Base-by-base conservation (phyloP, 2,329 filamentous ascomycete genomes). In the Fusarium anguioides region DNA sequence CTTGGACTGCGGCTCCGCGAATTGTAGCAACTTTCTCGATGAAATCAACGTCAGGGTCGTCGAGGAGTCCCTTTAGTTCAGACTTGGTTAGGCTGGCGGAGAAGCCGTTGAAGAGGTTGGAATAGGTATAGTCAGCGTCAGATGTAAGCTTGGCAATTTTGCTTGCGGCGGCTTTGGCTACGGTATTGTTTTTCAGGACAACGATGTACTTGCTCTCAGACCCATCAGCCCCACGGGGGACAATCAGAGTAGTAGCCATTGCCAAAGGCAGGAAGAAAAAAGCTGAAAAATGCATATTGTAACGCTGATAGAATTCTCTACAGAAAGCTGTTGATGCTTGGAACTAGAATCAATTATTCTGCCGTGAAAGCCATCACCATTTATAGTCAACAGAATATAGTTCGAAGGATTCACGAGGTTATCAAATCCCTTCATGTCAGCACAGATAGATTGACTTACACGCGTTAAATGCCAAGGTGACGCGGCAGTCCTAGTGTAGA, bases 331-430 rank as follows among this genome's bases (percentile, higher is more conserved):
- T 3, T 24, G 0, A 8, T 12, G 7, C 5, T 8, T 23, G 2
- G 8, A 12, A n/a, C 1, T 17, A 5, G 10, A 23, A 33, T 4
- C 6, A 3, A 12, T 12, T 24, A 2, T 17, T 21, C 15, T 7
- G 20, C 8, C 11, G 23, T 2, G 15, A 23, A 3, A 15, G 2
- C 4, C 2, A 9, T 21, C 9, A 10, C n/a, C 6, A 4, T 21
- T 5, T 29, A 14, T 33, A 23, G 4, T 31, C 2, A 23, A 8
- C 4, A 4, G 23, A 14, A n/a, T 3, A 3, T 12, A 4, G 2
- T 6, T 8, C 3, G 20, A 33, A 23, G 4, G 11, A 15, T 33
- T 15, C 5, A 1, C 0, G 0, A 23, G n/a, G 10, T 2, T 23
- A 0, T 21, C 5, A 14, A 14, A 6, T 31, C 15, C 5, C 6